These are phyloP conservation scores for Cyberlindnera xishuangbannaensis DNA, from an alignment of 805 yeast species.

Conservation along the genomic window DNA sequence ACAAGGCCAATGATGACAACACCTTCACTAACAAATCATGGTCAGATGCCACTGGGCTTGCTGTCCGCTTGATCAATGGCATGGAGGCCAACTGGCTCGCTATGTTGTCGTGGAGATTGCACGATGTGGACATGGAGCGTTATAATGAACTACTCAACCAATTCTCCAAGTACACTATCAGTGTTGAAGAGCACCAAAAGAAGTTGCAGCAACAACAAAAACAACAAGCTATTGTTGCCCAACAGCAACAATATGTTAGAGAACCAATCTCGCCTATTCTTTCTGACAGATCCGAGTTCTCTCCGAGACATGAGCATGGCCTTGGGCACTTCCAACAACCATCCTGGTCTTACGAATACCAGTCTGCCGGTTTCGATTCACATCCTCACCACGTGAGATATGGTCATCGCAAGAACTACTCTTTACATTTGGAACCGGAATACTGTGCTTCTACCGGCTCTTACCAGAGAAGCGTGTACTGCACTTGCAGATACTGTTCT, in stretches of 20 bases:
- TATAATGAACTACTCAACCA: slow-evolving; percentile 20
- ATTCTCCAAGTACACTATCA: slow-evolving; percentile 21
- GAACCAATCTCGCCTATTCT: slow-evolving; percentile 21
- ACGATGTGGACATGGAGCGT: slow-evolving; percentile 27
- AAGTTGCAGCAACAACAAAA: slow-evolving; percentile 13
- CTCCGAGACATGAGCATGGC: slow-evolving; percentile 14
- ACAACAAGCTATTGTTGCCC: slow-evolving; percentile 7
- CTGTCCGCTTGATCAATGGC: slow-evolving; percentile 51
- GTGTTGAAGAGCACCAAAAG: slow-evolving; percentile 19
- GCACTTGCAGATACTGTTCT: slow-evolving; percentile 23
- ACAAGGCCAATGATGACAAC: slow-evolving; percentile 93
- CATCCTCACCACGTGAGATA: slow-evolving; percentile 6
- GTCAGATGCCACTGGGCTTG: slow-evolving; percentile 91
- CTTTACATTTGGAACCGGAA: slow-evolving; percentile 18
- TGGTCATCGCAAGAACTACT: slow-evolving; percentile 15
- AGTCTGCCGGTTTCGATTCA: slow-evolving; percentile 13
- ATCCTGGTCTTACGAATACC: slow-evolving; percentile 11
- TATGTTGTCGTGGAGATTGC: slow-evolving; percentile 55
- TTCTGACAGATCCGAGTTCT: slow-evolving; percentile 14
- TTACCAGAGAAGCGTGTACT: slow-evolving; percentile 15
- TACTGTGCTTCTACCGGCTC: slow-evolving; percentile 24
- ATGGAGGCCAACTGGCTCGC: slow-evolving; percentile 69
- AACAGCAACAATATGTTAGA: slow-evolving; percentile 11
- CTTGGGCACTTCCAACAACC: slow-evolving; percentile 8
- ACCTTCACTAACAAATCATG: slow-evolving; percentile 93